phyloP scores from a whole-genome alignment of 2,329 filamentous ascomycete genomes.

The Tolypocladium paradoxum region DNA sequence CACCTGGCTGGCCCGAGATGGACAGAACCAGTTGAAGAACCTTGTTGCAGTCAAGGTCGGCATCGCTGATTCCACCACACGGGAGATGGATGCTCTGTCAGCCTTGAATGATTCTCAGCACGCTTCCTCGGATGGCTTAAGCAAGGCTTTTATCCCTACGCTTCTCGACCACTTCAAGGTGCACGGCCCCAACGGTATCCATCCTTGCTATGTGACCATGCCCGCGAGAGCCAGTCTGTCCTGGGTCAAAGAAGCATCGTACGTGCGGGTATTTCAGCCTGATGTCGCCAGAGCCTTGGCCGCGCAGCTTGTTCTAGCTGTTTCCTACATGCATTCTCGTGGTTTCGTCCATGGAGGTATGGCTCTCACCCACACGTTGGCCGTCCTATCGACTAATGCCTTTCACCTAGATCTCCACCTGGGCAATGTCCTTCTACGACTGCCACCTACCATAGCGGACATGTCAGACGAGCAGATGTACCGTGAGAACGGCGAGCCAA shows the following conservation, averaged over 20 bases:
- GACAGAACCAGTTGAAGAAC: constrained; percentile 8
- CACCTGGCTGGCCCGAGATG: constrained; percentile 20
- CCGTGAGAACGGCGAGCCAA: constrained; percentile 8
- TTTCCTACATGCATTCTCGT: constrained; percentile 14
- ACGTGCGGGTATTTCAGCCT: constrained; percentile 10
- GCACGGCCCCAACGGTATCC: constrained; percentile 14
- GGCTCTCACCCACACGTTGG: too few relatives aligned
- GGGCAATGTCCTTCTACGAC: constrained; percentile 20
- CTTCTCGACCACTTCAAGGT: constrained; percentile 13
- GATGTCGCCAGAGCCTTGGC: constrained; percentile 13
- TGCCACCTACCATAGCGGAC: constrained; percentile 7
- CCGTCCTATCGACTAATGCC: neutral
- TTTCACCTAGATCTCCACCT: constrained; percentile 15
- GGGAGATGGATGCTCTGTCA: constrained; percentile 12
- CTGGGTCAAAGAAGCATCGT: constrained; percentile 6
- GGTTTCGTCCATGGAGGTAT: constrained; percentile 20
- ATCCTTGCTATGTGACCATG: constrained; percentile 13
- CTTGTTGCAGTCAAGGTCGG: constrained; percentile 20
- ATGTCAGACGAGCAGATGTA: constrained; percentile 15
- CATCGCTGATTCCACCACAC: constrained; percentile 10
- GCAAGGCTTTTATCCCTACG: constrained; percentile 5
- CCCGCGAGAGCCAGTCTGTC: constrained; percentile 13
- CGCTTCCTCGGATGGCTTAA: neutral
- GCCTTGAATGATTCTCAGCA: neutral
- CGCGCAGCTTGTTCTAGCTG: constrained; percentile 15